phyloP scores from a whole-genome alignment of 1,139 yeast genomes.

The Meyerozyma carpophila region DNA sequence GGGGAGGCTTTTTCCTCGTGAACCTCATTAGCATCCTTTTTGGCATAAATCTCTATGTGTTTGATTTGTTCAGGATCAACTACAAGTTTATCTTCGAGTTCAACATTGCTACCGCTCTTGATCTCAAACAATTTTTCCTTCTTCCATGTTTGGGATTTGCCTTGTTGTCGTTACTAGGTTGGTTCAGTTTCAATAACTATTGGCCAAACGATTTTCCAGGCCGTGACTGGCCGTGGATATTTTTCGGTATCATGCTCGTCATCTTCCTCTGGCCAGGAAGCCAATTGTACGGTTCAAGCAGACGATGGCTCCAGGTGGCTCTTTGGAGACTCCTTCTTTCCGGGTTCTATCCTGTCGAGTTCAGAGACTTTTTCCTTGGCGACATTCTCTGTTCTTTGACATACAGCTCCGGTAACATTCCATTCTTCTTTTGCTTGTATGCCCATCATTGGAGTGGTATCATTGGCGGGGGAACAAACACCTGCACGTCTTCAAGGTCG shows the following conservation, averaged over 20 bases:
- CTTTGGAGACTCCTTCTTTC: slow-evolving; percentile 69
- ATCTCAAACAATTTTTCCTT: slow-evolving; percentile 58
- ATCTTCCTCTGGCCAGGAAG: slow-evolving; percentile 62
- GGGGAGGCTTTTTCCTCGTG: slow-evolving; percentile 84
- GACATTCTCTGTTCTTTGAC: slow-evolving; percentile 86
- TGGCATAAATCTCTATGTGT: slow-evolving; percentile 63
- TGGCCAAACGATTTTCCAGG: slow-evolving; percentile 62
- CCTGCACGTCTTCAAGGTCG: slow-evolving; percentile 77
- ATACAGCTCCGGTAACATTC: slow-evolving; percentile 78
- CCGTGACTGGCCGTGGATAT: slow-evolving; percentile 78
- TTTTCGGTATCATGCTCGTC: slow-evolving; percentile 47
- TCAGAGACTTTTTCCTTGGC: slow-evolving; percentile 88
- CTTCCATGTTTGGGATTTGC: slow-evolving; percentile 59
- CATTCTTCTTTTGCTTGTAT: slow-evolving; percentile 81
- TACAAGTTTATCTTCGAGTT: slow-evolving; percentile 92
- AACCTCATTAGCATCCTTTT: slow-evolving; percentile 57
- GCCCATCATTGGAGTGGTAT: slow-evolving; percentile 61
- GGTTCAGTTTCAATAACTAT: slow-evolving; percentile 71
- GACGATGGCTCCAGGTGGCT: slow-evolving; percentile 73
- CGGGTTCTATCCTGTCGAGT: slow-evolving; percentile 92
- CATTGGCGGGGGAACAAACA: slow-evolving; percentile 26
- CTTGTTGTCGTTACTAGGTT: slow-evolving; percentile 53
- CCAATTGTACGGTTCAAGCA: slow-evolving; percentile 45
- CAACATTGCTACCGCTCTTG: slow-evolving; percentile 63
- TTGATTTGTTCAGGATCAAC: slow-evolving; percentile 73